These are phyloP conservation scores for Carallia brachiata DNA, from an alignment of 345 rosid species.

Conservation along the genomic window DNA sequence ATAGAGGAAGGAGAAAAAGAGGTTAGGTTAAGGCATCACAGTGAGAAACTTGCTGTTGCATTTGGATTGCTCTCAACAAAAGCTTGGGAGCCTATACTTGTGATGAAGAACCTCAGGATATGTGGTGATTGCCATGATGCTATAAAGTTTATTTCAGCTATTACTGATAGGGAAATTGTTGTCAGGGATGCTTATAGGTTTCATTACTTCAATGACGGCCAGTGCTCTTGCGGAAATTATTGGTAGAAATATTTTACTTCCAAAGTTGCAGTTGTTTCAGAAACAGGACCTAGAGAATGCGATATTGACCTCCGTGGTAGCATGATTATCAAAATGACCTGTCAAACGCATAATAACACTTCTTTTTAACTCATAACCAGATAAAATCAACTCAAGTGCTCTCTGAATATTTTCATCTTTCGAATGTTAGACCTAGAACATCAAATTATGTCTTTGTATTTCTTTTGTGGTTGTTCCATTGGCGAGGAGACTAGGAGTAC, in stretches of 20 bases:
- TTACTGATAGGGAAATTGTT: constrained; percentile 62
- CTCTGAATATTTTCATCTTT: too few species aligned
- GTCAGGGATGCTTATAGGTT: constrained; percentile 71
- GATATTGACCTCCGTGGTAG: background rate
- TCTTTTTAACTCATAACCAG: too few species aligned
- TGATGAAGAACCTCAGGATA: constrained; percentile 76
- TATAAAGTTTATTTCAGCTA: constrained; percentile 60
- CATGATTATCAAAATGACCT: background rate
- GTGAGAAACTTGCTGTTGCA: constrained; percentile 92
- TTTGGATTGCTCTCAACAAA: constrained; percentile 70
- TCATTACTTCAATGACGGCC: constrained; percentile 72
- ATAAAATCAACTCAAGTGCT: too few species aligned
- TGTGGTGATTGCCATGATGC: constrained; percentile 94
- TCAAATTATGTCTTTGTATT: too few species aligned
- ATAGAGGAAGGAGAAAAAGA: constrained; percentile 54
- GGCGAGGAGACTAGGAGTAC: too few species aligned
- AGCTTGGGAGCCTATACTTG: constrained; percentile 61
- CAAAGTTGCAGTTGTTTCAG: background rate
- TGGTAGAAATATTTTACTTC: constrained; percentile 43
- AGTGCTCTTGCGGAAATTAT: constrained; percentile 76
- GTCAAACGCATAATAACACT: too few species aligned
- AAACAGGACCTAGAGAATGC: background rate
- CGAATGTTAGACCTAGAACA: too few species aligned
- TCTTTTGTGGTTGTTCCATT: too few species aligned
- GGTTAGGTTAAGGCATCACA: constrained; percentile 60